Conservation (phyloP, 768 basidiomycete genomes). For the Hemileccinum impolitum region DNA sequence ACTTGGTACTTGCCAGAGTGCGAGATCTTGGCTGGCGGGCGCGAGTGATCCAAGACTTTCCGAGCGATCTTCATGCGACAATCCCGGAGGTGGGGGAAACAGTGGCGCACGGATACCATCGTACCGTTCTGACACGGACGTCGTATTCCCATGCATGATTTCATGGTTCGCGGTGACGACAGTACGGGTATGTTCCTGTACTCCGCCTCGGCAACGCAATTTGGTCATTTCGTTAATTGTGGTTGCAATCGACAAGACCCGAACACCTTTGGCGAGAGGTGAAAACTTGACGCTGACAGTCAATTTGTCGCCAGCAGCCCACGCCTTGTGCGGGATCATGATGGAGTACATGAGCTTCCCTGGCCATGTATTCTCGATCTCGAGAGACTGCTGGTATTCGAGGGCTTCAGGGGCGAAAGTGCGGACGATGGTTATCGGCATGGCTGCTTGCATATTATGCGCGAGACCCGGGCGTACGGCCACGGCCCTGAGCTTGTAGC, state of each 20-base stretch:
- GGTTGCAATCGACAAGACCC: conserved; percentile 62
- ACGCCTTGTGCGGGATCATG: conserved; percentile 93
- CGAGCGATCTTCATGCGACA: conserved; percentile 14
- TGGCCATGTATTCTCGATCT: conserved; percentile 97
- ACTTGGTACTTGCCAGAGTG: conserved; percentile 14
- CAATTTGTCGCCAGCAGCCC: conserved; percentile 85
- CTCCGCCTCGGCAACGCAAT: conserved; percentile 48
- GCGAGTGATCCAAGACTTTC: conserved; percentile 16
- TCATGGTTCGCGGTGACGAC: conserved; percentile 67
- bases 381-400: conserved; percentile 94
- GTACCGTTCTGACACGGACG: conserved; percentile 27
- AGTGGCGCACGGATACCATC: not conserved
- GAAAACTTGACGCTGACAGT: conserved; percentile 83
- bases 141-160: conserved; percentile 56
- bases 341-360: conserved; percentile 95
- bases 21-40: conserved; percentile 10
- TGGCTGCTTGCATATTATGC: conserved; percentile 58
- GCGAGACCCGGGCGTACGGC: conserved; percentile 77
- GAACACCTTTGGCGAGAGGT: conserved; percentile 81
- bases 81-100: conserved; percentile 11
- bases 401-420: conserved; percentile 78
- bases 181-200: conserved; percentile 58
- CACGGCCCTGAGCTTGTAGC: conserved; percentile 88
- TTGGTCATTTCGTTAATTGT: conserved; percentile 74
- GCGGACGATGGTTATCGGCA: conserved; percentile 65